Base-by-base conservation (phyloP, 768 basidiomycete species). In the Russula brevipes region DNA sequence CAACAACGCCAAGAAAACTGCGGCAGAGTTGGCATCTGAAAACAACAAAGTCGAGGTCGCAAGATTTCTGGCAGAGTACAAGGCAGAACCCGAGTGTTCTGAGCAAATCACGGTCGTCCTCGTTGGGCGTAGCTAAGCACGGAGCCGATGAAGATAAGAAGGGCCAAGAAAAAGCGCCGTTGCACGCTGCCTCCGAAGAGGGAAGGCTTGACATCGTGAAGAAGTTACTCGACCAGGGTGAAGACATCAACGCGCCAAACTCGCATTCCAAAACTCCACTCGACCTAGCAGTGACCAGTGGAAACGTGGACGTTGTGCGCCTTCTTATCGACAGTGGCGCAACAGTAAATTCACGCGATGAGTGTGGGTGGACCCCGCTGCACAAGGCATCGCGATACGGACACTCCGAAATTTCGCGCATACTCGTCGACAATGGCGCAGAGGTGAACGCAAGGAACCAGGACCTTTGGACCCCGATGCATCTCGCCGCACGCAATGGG, bases 331-430 rank as follows among this genome's bases (percentile, higher is more conserved):
- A 47, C 14, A 31, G 19, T 1, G 53, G 39, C 16, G 63, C 53
- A 5, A 53, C 54, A 19, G 50, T 58, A 16, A 49, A 63, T 36
- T 36, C n/a, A 16, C 47, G 60, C 16, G 54, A 61, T 35, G n/a
- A 9, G 5, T 4, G 5, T 2, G 47, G 31, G 9, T 56, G 31
- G 52, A 42, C 52, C 3, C 57, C 58, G 2, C 31, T 64, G 38
- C 57, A 54, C 46, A 4, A n/a, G 3, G 53, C 59, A 14, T 59
- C 63, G 3, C 35, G 31, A 39, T 12, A 12, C 11, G 63, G 63
- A 11, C 30, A 54, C 14, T 1, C 42, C 12, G n/a, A 60, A 17
- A 33, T 60, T n/a, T 38, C 33, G 14, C 44, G n/a, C 2, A 39
- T 46, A 0, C 45, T 64, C 44, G 12, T 64, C 17, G n/a, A 46